Evolutionary conservation across 805 yeast species (phyloP), one percentile per base, ranked within the genome.

Genomic region (Yarrowia bubula): DNA sequence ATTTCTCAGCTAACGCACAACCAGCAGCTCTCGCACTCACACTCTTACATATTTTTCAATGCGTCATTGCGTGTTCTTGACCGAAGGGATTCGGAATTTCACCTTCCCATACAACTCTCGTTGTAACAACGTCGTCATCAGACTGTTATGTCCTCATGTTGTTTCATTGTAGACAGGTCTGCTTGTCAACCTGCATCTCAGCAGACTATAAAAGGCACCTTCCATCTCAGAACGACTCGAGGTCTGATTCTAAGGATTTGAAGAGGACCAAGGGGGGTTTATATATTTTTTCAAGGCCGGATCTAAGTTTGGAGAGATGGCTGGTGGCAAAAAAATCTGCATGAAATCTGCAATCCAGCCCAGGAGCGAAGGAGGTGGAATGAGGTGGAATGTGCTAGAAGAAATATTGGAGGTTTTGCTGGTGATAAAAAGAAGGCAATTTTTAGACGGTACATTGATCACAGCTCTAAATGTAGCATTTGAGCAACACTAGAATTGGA

Each of bases 141-240:
- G 28, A 22, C 28, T 22, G 28, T 5, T 22, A 22, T 5, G 28
- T 22, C 28, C 28, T 22, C 28, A 22, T 22, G 28, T 22, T 22
- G 28, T 22, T 22, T 32, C 41, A 18, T 17, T 31, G 9, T 3
- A 44, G 51, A 31, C 51, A 31, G 41, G 55, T 48, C 15, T 48
- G 55, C 55, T 48, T 48, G 31, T 48, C 55, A 48, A 41, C 55
- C 55, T 13, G 55, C 55, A n/a, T 46, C 22, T 31, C 51, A 46
- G 51, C 51, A 31, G 51, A 37, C 51, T 46, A 46, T 46, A 46
- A 31, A 28, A 46, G 22, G 51, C 51, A 46, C 51, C 37, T 31
- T 46, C 51, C 55, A 6, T 48, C 41, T 18, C 55, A 48, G 41
- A 48, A 32, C 1, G 41, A 48, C 55, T 48, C 17, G 55, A 48